These are phyloP conservation scores for Microstegium vimineum DNA, from an alignment of 176 grass and related monocot species.

Conservation along the genomic window DNA sequence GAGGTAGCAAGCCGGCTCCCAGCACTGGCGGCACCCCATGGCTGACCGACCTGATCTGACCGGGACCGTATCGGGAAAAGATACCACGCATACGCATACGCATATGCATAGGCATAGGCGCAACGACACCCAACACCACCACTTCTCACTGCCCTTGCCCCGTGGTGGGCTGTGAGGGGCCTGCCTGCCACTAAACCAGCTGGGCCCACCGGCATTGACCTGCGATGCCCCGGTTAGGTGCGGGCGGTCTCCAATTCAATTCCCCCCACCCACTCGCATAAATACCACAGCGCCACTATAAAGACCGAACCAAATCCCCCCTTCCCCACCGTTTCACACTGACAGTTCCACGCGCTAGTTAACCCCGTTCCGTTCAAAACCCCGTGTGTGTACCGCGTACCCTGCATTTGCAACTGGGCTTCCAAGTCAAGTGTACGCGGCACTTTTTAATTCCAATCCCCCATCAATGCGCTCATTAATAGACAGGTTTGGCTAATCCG, in stretches of 20 bases:
- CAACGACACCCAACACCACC: slow-evolving; percentile 12
- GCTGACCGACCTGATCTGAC: slow-evolving; percentile 25
- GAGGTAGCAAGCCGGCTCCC: neutral
- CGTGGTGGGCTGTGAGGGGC: slow-evolving; percentile 34
- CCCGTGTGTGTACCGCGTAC: slow-evolving; percentile 28
- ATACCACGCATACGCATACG: no score
- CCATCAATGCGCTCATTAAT: slow-evolving; percentile 40
- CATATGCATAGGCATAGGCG: no score
- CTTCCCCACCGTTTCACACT: slow-evolving; percentile 9
- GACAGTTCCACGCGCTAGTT: neutral
- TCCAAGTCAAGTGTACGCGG: slow-evolving; percentile 34
- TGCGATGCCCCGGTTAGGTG: slow-evolving; percentile 63
- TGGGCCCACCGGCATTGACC: slow-evolving; percentile 61
- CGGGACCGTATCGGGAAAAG: slow-evolving; percentile 2
- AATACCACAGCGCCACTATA: slow-evolving; percentile 35
- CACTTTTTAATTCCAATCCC: slow-evolving; percentile 14
- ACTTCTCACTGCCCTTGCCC: neutral
- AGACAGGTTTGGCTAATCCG: slow-evolving; percentile 33
- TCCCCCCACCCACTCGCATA: slow-evolving; percentile 62
- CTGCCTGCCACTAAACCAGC: slow-evolving; percentile 54
- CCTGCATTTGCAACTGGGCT: slow-evolving; percentile 26
- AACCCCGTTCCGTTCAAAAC: slow-evolving; percentile 27
- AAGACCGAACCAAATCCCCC: slow-evolving; percentile 33
- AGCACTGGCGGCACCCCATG: neutral
- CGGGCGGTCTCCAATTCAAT: slow-evolving; percentile 65